These are phyloP conservation scores for Klebsormidium nitens DNA, from an alignment of 139 green algal species.

Conservation along the genomic window DNA sequence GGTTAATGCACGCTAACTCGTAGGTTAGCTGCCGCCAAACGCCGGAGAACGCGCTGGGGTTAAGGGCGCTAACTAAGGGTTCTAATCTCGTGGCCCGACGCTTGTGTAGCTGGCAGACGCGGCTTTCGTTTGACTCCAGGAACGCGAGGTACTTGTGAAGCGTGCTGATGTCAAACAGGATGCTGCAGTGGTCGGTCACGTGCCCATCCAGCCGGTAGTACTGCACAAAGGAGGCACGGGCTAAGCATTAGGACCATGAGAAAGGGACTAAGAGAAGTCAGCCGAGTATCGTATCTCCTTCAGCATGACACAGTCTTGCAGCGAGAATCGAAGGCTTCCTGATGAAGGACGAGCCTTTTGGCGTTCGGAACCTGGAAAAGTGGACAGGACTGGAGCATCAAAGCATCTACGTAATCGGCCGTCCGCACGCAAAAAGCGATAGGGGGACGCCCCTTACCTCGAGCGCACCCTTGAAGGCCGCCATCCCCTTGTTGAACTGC, in stretches of 20 bases:
- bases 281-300: too few species aligned
- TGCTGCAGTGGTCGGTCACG: neutral
- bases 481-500: neutral
- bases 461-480: neutral
- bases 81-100: neutral
- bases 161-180: slow-evolving; percentile 3
- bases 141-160: neutral
- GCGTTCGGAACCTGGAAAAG: too few species aligned
- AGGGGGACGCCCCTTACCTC: too few species aligned
- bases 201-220: neutral
- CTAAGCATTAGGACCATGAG: too few species aligned
- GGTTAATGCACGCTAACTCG: neutral
- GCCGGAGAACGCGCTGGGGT: neutral
- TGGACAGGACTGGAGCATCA: too few species aligned
- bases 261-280: too few species aligned
- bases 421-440: too few species aligned
- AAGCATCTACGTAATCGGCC: too few species aligned
- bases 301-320: too few species aligned
- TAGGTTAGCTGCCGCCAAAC: neutral
- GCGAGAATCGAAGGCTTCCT: too few species aligned
- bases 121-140: neutral
- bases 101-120: neutral
- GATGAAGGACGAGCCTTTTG: too few species aligned
- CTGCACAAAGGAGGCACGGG: too few species aligned
- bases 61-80: neutral